Conservation (phyloP, 2,329 filamentous ascomycete species). For the Sarocladium strictum region DNA sequence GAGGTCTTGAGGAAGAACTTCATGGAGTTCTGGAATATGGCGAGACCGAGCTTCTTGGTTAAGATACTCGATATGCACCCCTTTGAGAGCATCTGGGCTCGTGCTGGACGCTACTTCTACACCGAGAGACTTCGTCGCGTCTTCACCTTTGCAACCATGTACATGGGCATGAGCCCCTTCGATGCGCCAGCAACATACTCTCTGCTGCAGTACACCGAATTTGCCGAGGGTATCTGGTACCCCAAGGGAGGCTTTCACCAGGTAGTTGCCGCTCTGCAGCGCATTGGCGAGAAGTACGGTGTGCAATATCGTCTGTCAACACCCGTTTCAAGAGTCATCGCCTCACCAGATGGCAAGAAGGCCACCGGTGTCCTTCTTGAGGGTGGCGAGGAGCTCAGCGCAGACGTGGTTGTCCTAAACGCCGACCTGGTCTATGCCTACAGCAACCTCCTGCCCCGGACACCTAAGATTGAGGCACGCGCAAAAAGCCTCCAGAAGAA, state of each 20-base stretch:
- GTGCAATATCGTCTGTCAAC: slow-evolving; percentile 57
- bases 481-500: slow-evolving; percentile 36
- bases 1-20: slow-evolving; percentile 67
- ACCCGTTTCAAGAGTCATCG: slow-evolving; percentile 49
- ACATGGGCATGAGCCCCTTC: slow-evolving; percentile 76
- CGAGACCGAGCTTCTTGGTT: slow-evolving; percentile 50
- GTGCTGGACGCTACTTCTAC: slow-evolving; percentile 62
- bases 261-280: slow-evolving; percentile 56
- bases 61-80: slow-evolving; percentile 59
- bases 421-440: slow-evolving; percentile 72
- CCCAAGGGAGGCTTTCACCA: slow-evolving; percentile 65
- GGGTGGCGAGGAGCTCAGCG: slow-evolving; percentile 50
- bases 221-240: slow-evolving; percentile 73
- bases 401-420: slow-evolving; percentile 65
- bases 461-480: slow-evolving; percentile 31
- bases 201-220: slow-evolving; percentile 67
- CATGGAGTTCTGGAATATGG: slow-evolving; percentile 50
- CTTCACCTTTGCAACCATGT: slow-evolving; percentile 77
- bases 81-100: slow-evolving; percentile 63
- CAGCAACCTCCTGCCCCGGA: slow-evolving; percentile 58
- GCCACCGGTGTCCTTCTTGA: slow-evolving; percentile 55
- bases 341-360: slow-evolving; percentile 42
- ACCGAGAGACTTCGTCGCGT: slow-evolving; percentile 63
- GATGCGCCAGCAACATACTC: slow-evolving; percentile 71
- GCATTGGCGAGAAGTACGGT: slow-evolving; percentile 55